Base-by-base conservation (phyloP, 1,284 basidiomycete genomes). In the Sphagnurus paluster region DNA sequence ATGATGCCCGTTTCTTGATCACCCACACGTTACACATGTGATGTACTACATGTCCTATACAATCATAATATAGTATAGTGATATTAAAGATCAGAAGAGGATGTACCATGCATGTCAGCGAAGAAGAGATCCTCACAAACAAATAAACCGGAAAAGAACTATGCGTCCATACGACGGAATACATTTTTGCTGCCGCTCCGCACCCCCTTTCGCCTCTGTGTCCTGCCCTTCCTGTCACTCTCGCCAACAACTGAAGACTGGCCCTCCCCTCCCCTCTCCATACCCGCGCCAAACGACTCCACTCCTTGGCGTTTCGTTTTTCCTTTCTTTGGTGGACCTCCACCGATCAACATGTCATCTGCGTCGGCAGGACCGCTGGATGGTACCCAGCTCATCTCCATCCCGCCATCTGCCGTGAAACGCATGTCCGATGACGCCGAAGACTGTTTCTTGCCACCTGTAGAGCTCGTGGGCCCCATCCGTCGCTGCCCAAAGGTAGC, bases 161-260 rank as follows among this genome's bases (percentile, higher is more conserved):
- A 54, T 28, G 36, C 44, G 28, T 58, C 49, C 42, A 57, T 49
- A 8, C 58, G 60, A 39, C 69, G 61, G 64, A 94, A 93, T 2
- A 80, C 80, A 66, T 93, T 93, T 71, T 84, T 93, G 64, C 88
- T 91, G 38, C 91, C 92, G 61, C 91, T 94, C 46, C 92, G 72
- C 49, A 88, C 78, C 3, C 81, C 82, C 56, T 81, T 78, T 60
- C 92, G 69, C 56, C 88, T 72, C 36, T 86, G 76, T 20, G 77
- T 86, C 62, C 92, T 71, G 13, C 92, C 91, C 52, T 71, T 76
- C 60, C 78, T 67, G 45, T 84, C 82, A 47, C 69, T 72, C 55
- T 87, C 84, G 26, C 63, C 71, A 57, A 81, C 61, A 48, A 73
- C 73, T 14, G 60, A 56, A 32, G 69, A 68, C 8, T 64, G 61